Evolutionary conservation across 1,284 basidiomycete genomes (phyloP).

Genomic region (Papiliotrema nemorosa): DNA sequence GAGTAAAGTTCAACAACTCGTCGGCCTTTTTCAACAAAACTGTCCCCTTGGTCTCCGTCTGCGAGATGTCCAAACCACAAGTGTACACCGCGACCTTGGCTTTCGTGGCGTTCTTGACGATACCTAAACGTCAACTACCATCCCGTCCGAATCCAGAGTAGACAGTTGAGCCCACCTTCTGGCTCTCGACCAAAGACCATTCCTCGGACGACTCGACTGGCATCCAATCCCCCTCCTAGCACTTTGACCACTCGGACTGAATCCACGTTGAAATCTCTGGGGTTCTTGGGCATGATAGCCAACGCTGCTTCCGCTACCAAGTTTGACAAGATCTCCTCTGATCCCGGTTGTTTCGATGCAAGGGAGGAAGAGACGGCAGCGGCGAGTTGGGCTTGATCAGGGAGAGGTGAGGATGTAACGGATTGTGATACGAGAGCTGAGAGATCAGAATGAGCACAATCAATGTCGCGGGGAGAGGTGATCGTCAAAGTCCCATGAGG

Average conservation of each 20-base stretch:
- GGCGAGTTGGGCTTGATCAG: slow-evolving; percentile 72
- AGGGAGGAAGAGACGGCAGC: slow-evolving; percentile 84
- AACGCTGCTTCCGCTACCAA: slow-evolving; percentile 92
- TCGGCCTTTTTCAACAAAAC: slow-evolving; percentile 94
- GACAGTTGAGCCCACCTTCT: slow-evolving; percentile 61
- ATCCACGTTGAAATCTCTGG: slow-evolving; percentile 93
- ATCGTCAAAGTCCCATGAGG: too few species aligned
- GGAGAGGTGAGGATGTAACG: slow-evolving; percentile 59
- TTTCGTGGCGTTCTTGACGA: slow-evolving; percentile 73
- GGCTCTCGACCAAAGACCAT: slow-evolving; percentile 98
- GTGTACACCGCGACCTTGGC: slow-evolving; percentile 95
- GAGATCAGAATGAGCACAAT: too few species aligned
- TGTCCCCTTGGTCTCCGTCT: slow-evolving; percentile 99
- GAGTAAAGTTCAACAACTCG: slow-evolving; percentile 94
- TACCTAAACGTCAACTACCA: slow-evolving; percentile 53
- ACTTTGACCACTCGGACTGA: slow-evolving; percentile 99
- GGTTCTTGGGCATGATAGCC: slow-evolving; percentile 82
- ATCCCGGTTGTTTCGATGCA: slow-evolving; percentile 95
- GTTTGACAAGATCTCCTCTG: slow-evolving; percentile 74
- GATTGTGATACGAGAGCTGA: slow-evolving; percentile 34
- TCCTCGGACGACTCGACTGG: slow-evolving; percentile 85
- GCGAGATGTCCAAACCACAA: slow-evolving; percentile 83
- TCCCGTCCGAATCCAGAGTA: not conserved
- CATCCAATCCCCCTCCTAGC: slow-evolving; percentile 81
- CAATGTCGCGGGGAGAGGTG: too few species aligned